A percentile compares a stretch with the other conserved stretches of the same genome.
phyloP scores from a whole-genome alignment of 805 yeast genomes.

The Starmerella asiatica region DNA sequence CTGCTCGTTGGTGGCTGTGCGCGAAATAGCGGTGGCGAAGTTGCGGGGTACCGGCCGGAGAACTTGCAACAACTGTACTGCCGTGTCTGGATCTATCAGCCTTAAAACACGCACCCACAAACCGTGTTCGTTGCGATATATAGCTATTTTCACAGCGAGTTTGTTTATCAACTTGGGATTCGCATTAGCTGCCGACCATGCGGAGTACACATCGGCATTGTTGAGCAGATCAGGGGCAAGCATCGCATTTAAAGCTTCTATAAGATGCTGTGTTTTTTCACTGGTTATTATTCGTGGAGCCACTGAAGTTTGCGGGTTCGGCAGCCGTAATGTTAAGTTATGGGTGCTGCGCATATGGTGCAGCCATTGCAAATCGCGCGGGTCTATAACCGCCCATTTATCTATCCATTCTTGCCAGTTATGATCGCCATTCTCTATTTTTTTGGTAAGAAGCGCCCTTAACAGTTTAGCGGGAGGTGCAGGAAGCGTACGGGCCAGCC shows the following conservation, averaged over 20 bases:
- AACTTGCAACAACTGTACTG: neutral
- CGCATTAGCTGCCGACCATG: constrained; percentile 8
- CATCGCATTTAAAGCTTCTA: constrained; percentile 6
- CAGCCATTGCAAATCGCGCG: constrained; percentile 16
- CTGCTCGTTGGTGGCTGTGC: neutral
- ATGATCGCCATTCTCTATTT: no score
- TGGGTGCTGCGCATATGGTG: constrained; percentile 2
- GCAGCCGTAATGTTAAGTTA: neutral
- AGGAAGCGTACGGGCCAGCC: neutral
- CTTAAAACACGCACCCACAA: constrained; percentile 10
- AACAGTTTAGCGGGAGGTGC: constrained; percentile 2
- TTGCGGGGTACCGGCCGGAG: constrained; percentile 2
- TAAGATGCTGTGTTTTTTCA: constrained; percentile 5
- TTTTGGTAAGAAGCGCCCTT: constrained; percentile 3
- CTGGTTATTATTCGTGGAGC: no score
- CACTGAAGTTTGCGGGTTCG: neutral
- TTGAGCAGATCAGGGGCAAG: constrained; percentile 7
- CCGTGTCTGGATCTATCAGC: constrained; percentile 2
- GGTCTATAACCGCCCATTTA: constrained; percentile 12
- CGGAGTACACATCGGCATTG: neutral
- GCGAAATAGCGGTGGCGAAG: constrained; percentile 6
- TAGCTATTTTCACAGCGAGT: neutral
- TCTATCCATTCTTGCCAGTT: constrained; percentile 10
- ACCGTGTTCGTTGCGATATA: neutral
- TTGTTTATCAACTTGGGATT: no score